Evolutionary conservation across 2,329 filamentous ascomycete genomes (phyloP).

Genomic region (Pseudocercospora eumusae): DNA sequence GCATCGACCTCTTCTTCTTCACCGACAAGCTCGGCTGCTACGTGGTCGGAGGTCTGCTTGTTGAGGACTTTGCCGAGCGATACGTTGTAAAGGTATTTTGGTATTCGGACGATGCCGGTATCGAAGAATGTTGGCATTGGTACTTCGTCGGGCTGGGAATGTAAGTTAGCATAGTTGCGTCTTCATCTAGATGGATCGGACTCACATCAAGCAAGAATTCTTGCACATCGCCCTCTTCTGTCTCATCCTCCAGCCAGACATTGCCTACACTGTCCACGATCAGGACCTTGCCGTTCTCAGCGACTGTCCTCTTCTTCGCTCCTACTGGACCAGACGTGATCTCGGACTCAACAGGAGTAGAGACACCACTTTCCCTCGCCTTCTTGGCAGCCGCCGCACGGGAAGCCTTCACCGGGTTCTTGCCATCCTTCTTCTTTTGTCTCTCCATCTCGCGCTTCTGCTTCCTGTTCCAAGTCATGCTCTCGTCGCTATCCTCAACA

Average conservation of each 20-base stretch:
- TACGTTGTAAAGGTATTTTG: conserved; percentile 67
- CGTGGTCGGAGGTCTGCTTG: conserved; percentile 40
- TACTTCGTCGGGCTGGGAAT: conserved; percentile 71
- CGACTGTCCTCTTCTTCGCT: conserved; percentile 81
- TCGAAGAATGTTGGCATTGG: conserved; percentile 73
- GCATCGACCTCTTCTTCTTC: conserved; percentile 43
- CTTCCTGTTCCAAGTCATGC: conserved; percentile 71
- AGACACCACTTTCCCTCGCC: conserved; percentile 49
- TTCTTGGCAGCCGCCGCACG: conserved; percentile 59
- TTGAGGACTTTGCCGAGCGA: conserved; percentile 48
- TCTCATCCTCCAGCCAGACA: conserved; percentile 90
- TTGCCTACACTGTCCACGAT: conserved; percentile 90
- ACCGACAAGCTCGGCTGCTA: conserved; percentile 28
- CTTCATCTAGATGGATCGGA: conserved; percentile 28
- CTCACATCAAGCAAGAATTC: conserved; percentile 88
- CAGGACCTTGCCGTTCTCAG: conserved; percentile 92
- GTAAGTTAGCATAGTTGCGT: conserved; percentile 8
- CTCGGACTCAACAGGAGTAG: conserved; percentile 59
- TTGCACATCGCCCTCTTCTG: conserved; percentile 78
- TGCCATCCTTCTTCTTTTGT: conserved; percentile 67
- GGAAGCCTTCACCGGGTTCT: conserved; percentile 44
- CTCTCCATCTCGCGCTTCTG: conserved; percentile 88
- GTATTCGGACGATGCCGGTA: conserved; percentile 79
- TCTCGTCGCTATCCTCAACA: conserved; percentile 46
- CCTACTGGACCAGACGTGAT: conserved; percentile 65